Evolutionary conservation across 371 early-diverging fungal genomes (phyloP), one percentile per base, ranked within the genome.

Genomic region (Mycotypha africana): DNA sequence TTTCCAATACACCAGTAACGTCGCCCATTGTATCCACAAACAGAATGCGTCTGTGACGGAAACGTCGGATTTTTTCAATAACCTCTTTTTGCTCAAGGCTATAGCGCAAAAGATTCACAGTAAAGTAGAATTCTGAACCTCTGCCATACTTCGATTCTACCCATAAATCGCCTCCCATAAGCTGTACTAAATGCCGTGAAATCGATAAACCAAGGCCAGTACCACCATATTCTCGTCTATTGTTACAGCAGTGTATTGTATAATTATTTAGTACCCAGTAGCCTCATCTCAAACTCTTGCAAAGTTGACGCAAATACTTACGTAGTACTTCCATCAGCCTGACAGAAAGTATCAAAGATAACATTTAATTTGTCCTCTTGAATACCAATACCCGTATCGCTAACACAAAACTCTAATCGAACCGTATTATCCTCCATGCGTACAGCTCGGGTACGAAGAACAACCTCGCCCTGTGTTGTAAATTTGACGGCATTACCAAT

Each of bases 331-430:
- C 87, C 84, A 51, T 85, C 88, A 1, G 88, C 92, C 59, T 89
- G 92, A 44, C 82, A 70, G 59, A 88, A 93, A 3, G 87, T 86
- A 39, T 85, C 83, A 60, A 93, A 93, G 16, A 92, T 84, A 30
- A 79, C 66, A 34, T 78, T 65, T 37, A 85, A 65, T 51, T 82
- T 86, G 41, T 86, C 85, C 33, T 79, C 74, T 42, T 81, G 68
- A 47, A 92, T 91, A 22, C 92, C 94, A 19, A 91, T 91, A 36
- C 93, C 93, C 1, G 86, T 86, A 54, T 93, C 93, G 19, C 65
- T 66, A 22, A 92, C 88, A 47, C 82, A 82, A 31, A 90, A 70
- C 45, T 81, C 75, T 5, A 88, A 47, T 38, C 62, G 60, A 9
- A 77, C 65, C 14, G 67, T 53, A 26, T 67, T 61, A 38, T 62